phyloP scores from a whole-genome alignment of 805 yeast genomes.

The Priceomyces castillae region DNA sequence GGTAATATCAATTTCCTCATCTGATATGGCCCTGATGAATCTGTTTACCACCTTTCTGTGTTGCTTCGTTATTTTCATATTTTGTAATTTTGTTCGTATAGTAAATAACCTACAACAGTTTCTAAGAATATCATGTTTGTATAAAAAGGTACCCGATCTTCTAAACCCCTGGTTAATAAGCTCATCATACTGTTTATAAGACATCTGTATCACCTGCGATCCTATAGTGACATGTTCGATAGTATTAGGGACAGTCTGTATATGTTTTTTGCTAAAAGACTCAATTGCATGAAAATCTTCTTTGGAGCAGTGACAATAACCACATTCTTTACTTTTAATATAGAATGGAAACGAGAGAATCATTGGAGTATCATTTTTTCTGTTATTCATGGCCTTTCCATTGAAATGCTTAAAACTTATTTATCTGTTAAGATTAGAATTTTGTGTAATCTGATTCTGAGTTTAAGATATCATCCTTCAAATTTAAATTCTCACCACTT shows the following conservation, averaged over 20 bases:
- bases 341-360: slow-evolving; percentile 46
- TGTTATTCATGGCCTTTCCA: neutral
- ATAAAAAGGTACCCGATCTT: slow-evolving; percentile 70
- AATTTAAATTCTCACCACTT: neutral
- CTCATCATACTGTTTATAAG: slow-evolving; percentile 55
- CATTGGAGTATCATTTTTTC: slow-evolving; percentile 15
- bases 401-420: neutral
- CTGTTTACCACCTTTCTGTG: slow-evolving; percentile 63
- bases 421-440: neutral
- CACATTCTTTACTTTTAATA: slow-evolving; percentile 52
- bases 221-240: slow-evolving; percentile 29
- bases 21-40: slow-evolving; percentile 44
- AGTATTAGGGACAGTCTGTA: slow-evolving; percentile 7
- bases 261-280: slow-evolving; percentile 25
- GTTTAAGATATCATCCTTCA: neutral
- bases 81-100: slow-evolving; percentile 55
- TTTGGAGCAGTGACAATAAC: slow-evolving; percentile 63
- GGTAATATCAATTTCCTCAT: slow-evolving; percentile 7
- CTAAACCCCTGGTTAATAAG: slow-evolving; percentile 74
- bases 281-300: slow-evolving; percentile 37
- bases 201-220: slow-evolving; percentile 42
- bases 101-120: slow-evolving; percentile 81
- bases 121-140: slow-evolving; percentile 61
- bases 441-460: slow-evolving; percentile 3
- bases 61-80: slow-evolving; percentile 57